A percentile compares a stretch with the other conserved stretches of the same genome.
Evolutionary conservation across 2,329 filamentous ascomycete species (phyloP).

Genomic region (Colletotrichum phormii): DNA sequence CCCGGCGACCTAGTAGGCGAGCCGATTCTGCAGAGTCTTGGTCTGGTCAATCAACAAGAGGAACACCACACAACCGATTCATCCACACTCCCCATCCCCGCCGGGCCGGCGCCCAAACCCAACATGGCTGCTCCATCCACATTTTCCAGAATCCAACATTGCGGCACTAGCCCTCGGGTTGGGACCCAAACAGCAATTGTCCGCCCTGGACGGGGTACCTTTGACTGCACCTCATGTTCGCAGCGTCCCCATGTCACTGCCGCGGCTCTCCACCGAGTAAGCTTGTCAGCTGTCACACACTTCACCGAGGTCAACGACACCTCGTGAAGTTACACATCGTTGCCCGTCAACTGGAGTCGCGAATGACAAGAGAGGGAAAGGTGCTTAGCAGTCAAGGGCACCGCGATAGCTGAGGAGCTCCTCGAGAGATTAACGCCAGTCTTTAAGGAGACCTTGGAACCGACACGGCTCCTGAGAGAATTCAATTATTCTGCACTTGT

Average conservation of each 20-base stretch:
- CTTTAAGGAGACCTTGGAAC: slow-evolving; percentile 34
- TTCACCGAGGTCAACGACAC: slow-evolving; percentile 36
- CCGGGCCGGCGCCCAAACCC: slow-evolving; percentile 33
- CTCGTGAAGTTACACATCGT: slow-evolving; percentile 27
- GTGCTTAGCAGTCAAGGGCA: slow-evolving; percentile 25
- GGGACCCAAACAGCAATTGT: slow-evolving; percentile 13
- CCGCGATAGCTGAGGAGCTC: slow-evolving; percentile 4
- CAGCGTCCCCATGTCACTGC: slow-evolving; percentile 34
- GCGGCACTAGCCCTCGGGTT: slow-evolving; percentile 32
- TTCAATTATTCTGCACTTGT: slow-evolving; percentile 49
- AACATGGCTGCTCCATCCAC: slow-evolving; percentile 34
- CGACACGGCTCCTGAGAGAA: slow-evolving; percentile 40
- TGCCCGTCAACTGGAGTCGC: slow-evolving; percentile 27
- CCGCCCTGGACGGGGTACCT: slow-evolving; percentile 27
- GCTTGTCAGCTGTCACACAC: slow-evolving; percentile 33
- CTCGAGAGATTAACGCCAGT: slow-evolving; percentile 36
- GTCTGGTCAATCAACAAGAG: slow-evolving; percentile 23
- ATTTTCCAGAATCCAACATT: slow-evolving; percentile 35
- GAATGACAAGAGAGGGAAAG: slow-evolving; percentile 32
- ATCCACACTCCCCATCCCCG: slow-evolving; percentile 26
- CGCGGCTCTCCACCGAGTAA: slow-evolving; percentile 36
- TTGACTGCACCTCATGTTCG: slow-evolving; percentile 29
- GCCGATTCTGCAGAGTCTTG: slow-evolving; percentile 29
- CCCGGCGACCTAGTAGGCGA: slow-evolving; percentile 21
- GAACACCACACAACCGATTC: background rate